Percentiles rank a stretch among this genome's conserved stretches.
These are phyloP conservation scores for Pseudoturritis turrita DNA, from an alignment of 345 rosid species.

Conservation along the genomic window DNA sequence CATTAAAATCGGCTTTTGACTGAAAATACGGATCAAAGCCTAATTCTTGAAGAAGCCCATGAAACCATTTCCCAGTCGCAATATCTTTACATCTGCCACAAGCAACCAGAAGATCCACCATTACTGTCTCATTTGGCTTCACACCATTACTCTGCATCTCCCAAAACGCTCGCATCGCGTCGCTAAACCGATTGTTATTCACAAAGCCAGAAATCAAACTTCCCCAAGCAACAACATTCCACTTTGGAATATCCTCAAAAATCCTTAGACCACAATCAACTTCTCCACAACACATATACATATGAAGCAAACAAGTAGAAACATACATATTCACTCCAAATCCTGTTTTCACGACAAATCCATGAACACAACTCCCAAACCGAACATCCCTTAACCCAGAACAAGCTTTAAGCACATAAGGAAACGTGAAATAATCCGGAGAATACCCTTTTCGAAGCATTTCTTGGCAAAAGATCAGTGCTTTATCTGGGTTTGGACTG, in stretches of 20 bases:
- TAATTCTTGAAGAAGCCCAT: slow-evolving; percentile 16
- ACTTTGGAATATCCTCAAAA: slow-evolving; percentile 36
- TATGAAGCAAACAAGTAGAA: slow-evolving; percentile 35
- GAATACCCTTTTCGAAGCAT: slow-evolving; percentile 31
- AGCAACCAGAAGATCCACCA: slow-evolving; percentile 34
- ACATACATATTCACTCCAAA: slow-evolving; percentile 36
- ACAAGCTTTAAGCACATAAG: slow-evolving; percentile 35
- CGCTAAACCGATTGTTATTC: slow-evolving; percentile 2
- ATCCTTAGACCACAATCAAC: slow-evolving; percentile 21
- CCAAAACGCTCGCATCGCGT: slow-evolving; percentile 24
- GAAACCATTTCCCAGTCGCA: slow-evolving; percentile 28
- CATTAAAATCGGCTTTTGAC: slow-evolving; percentile 9
- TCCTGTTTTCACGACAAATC: slow-evolving; percentile 28
- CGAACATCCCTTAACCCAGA: slow-evolving; percentile 1
- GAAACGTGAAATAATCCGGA: slow-evolving; percentile 33
- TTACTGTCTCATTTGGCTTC: slow-evolving; percentile 33
- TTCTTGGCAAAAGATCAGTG: slow-evolving; percentile 19
- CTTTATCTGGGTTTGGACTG: slow-evolving; percentile 11
- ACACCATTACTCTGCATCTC: slow-evolving; percentile 25
- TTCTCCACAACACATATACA: slow-evolving; percentile 32
- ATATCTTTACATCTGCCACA: slow-evolving; percentile 30
- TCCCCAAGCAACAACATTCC: slow-evolving; percentile 37
- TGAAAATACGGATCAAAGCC: slow-evolving; percentile 28
- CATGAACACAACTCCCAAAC: slow-evolving; percentile 32
- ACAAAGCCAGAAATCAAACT: slow-evolving; percentile 38